phyloP scores from a whole-genome alignment of 169 alveolate genomes.

The Plasmodium adleri region DNA sequence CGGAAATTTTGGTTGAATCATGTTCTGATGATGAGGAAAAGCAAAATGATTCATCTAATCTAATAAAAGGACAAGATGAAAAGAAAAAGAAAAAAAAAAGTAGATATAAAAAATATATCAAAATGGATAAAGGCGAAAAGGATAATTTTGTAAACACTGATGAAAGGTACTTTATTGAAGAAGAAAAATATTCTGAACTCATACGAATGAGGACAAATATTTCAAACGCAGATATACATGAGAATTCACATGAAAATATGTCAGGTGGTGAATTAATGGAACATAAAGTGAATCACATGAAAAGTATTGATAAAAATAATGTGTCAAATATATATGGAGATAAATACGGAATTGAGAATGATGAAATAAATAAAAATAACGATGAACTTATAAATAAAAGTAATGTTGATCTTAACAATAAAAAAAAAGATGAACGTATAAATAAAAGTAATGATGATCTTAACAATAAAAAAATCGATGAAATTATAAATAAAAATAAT shows the following conservation, averaged over 20 bases:
- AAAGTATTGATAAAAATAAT: too few species aligned
- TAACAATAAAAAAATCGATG: not conserved
- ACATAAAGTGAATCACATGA: too few species aligned
- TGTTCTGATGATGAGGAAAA: constrained; percentile 1
- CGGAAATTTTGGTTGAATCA: constrained; percentile 74
- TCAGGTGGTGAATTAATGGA: too few species aligned
- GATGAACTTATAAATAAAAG: not conserved
- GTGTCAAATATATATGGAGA: too few species aligned
- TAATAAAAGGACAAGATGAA: constrained; percentile 2
- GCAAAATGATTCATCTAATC: not conserved
- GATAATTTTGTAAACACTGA: not conserved
- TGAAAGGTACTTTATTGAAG: too few species aligned
- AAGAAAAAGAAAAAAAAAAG: constrained; percentile 16
- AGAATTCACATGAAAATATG: too few species aligned
- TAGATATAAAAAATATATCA: not conserved
- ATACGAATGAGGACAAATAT: too few species aligned
- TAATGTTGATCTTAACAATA: not conserved
- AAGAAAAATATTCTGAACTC: too few species aligned
- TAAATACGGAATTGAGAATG: not conserved
- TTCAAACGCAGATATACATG: too few species aligned
- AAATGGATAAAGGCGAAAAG: not conserved
- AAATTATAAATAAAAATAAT: not conserved
- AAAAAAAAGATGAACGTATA: not conserved
- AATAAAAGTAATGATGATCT: not conserved
- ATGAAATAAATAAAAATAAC: not conserved